phyloP scores from a whole-genome alignment of 768 basidiomycete genomes.

The Suillus hirtellus region DNA sequence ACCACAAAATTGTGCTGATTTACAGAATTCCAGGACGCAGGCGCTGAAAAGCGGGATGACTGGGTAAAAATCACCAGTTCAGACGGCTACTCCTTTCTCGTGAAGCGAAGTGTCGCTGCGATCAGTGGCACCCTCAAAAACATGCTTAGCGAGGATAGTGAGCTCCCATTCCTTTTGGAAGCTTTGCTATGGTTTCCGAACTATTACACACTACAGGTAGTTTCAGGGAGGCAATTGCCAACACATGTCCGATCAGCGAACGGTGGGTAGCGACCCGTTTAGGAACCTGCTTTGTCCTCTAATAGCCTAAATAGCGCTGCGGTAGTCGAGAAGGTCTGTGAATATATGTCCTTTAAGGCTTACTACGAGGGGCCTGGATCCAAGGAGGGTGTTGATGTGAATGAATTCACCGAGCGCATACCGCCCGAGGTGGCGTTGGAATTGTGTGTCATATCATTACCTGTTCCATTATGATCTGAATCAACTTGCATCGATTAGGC shows the following conservation, averaged over 20 bases:
- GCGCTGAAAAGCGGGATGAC: slow-evolving; percentile 36
- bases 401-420: slow-evolving; percentile 80
- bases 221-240: slow-evolving; percentile 73
- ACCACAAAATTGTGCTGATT: not conserved
- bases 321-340: slow-evolving; percentile 84
- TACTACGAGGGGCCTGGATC: slow-evolving; percentile 69
- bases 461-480: slow-evolving; percentile 5
- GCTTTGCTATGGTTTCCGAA: slow-evolving; percentile 15
- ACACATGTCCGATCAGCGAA: slow-evolving; percentile 68
- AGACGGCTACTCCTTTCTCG: slow-evolving; percentile 82
- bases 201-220: slow-evolving; percentile 45
- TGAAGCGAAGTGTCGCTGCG: slow-evolving; percentile 72
- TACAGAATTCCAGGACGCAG: not conserved
- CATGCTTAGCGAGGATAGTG: slow-evolving; percentile 76
- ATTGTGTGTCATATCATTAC: slow-evolving; percentile 47
- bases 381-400: slow-evolving; percentile 75
- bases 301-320: slow-evolving; percentile 44
- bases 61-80: slow-evolving; percentile 79
- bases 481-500: slow-evolving; percentile 32
- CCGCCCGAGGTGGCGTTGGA: slow-evolving; percentile 88
- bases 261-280: slow-evolving; percentile 45
- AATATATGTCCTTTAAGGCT: slow-evolving; percentile 86
- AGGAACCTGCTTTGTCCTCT: slow-evolving; percentile 6
- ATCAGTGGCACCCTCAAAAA: slow-evolving; percentile 80
- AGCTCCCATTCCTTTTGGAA: slow-evolving; percentile 22